Base-by-base conservation (phyloP, 768 basidiomycete species). In the Daedaleopsis nitida region DNA sequence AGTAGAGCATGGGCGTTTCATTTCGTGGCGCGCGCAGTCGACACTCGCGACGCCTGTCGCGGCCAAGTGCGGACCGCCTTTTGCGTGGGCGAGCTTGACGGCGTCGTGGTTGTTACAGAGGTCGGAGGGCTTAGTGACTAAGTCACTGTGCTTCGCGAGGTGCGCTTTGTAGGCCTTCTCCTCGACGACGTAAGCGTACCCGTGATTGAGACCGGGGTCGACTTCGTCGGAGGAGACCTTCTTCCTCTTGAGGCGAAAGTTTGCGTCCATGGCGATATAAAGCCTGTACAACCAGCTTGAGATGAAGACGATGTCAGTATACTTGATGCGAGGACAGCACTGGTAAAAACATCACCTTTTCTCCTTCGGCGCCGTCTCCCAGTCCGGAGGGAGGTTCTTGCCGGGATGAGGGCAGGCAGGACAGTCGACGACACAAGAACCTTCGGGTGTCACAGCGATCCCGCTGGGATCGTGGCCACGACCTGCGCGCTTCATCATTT, bases 221-320 rank as follows among this genome's bases (percentile, higher is more conserved):
- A 54, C 19, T 0, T 3, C 24, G 11, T 66, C 64, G 3, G 55
- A 67, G 0, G 56, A 67, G 1, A 69, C 65, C 2, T 21, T 38
- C 42, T 61, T 64, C 2, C 45, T 51, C 44, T 74, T 73, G 34
- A 74, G 47, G 2, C 65, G 63, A 42, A 76, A 75, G 55, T 71
- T 72, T 0, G 71, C 71, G 55, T 75, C 70, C 0, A 70, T 64
- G 1, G 70, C 69, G 1, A 75, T 8, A 32, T 71, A 71, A 0
- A 72, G 27, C 0, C 60, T 58, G 49, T 72, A 74, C 0, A 73
- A 9, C 58, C 63, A 74, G 23, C 73, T 74, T 32, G 27, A 32
- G 27, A 42, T 42, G 17, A 10, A 50, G n/a, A 39, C 11, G 42
- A 13, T 43, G 27, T 32, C 44, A n/a, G 44, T 45, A n/a, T n/a